These are phyloP conservation scores for Talaromyces sp. DNA, from an alignment of 2,329 filamentous ascomycete species.

Conservation along the genomic window DNA sequence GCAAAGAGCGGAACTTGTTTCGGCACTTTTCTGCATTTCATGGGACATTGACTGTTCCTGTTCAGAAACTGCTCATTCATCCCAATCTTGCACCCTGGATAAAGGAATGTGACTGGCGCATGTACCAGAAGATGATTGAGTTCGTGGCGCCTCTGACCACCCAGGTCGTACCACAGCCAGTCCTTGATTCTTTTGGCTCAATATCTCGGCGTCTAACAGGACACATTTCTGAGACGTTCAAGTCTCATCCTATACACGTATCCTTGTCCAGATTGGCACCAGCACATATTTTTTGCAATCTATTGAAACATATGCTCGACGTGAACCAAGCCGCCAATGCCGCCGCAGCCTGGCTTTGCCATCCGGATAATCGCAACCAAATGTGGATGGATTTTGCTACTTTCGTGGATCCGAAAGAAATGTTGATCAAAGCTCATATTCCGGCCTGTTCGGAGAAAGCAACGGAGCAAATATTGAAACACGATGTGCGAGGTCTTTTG, in stretches of 20 bases:
- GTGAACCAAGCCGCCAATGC: conserved; percentile 94
- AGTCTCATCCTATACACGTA: conserved; percentile 79
- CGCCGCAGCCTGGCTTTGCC: conserved; percentile 85
- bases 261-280: conserved; percentile 82
- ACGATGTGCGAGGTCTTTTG: conserved; percentile 43
- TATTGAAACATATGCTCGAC: conserved; percentile 80
- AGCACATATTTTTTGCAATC: conserved; percentile 79
- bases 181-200: conserved; percentile 79
- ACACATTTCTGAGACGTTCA: conserved; percentile 81
- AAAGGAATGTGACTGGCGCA: conserved; percentile 87
- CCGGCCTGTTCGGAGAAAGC: conserved; percentile 36
- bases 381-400: conserved; percentile 83
- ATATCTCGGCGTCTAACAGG: conserved; percentile 77
- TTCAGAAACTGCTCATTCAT: conserved; percentile 85
- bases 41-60: conserved; percentile 91
- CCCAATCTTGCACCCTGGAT: conserved; percentile 85
- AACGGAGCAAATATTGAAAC: conserved; percentile 40
- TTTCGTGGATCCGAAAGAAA: conserved; percentile 39
- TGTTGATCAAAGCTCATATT: conserved; percentile 41
- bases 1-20: conserved; percentile 95
- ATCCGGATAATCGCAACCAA: conserved; percentile 81
- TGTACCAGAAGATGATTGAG: conserved; percentile 95
- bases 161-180: conserved; percentile 83
- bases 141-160: conserved; percentile 85
- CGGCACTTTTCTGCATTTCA: conserved; percentile 93